These are phyloP conservation scores for Trichosanthes truncata DNA, from an alignment of 306 rosid genomes.

Conservation along the genomic window DNA sequence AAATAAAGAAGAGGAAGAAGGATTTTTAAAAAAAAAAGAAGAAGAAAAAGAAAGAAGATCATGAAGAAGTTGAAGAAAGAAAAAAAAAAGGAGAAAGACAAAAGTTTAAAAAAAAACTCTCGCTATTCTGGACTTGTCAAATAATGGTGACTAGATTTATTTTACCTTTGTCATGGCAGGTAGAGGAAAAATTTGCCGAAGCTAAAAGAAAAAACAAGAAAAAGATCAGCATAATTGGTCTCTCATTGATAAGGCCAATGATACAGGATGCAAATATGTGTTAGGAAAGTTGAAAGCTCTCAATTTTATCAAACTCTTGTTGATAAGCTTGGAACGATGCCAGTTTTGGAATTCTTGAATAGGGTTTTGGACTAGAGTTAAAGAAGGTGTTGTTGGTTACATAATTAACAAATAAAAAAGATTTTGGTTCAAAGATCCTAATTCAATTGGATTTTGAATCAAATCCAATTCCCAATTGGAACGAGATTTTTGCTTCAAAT, in stretches of 20 bases:
- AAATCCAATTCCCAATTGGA: too few species aligned
- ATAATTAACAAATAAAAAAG: too few species aligned
- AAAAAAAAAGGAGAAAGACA: too few species aligned
- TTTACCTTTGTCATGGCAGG: slow-evolving; percentile 44
- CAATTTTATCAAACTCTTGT: slow-evolving; percentile 36
- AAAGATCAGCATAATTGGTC: slow-evolving; percentile 33
- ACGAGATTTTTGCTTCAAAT: too few species aligned
- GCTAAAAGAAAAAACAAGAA: slow-evolving; percentile 17
- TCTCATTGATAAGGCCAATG: slow-evolving; percentile 39
- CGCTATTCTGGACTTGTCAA: slow-evolving; percentile 2
- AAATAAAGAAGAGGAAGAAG: too few species aligned
- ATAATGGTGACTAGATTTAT: slow-evolving; percentile 64
- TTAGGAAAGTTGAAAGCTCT: slow-evolving; percentile 40
- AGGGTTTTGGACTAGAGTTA: slow-evolving; percentile 44
- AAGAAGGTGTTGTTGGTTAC: too few species aligned
- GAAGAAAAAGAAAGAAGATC: too few species aligned
- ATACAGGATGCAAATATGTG: slow-evolving; percentile 21
- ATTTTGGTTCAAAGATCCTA: too few species aligned
- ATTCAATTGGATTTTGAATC: too few species aligned
- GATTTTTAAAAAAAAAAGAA: too few species aligned
- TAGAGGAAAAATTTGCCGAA: slow-evolving; percentile 23
- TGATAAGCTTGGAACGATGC: slow-evolving; percentile 34
- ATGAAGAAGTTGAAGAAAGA: too few species aligned
- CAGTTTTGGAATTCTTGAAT: slow-evolving; percentile 21
- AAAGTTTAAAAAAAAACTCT: too few species aligned